Evolutionary conservation across 2,329 filamentous ascomycete species (phyloP).

Genomic region (Fusarium heterosporum): DNA sequence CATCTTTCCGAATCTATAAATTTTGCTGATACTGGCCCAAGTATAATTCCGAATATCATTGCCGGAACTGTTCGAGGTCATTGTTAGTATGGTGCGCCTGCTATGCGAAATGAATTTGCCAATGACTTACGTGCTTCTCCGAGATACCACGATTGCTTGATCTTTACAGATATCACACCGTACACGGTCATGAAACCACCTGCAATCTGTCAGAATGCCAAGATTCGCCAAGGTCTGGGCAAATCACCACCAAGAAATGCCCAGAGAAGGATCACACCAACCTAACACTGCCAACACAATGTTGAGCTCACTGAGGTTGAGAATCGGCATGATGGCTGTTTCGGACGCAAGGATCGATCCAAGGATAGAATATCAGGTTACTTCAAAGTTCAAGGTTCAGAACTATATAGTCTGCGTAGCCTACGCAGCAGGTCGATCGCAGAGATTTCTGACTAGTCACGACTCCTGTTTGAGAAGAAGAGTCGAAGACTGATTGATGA

Average conservation of each 20-base stretch:
- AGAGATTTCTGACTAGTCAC: background rate
- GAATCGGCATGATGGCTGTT: conserved; percentile 36
- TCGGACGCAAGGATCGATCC: background rate
- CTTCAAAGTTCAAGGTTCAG: background rate
- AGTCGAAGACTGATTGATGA: no score
- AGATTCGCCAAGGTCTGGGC: conserved; percentile 11
- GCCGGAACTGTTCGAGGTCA: conserved; percentile 61
- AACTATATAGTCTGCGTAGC: conserved; percentile 22
- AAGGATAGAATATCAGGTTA: background rate
- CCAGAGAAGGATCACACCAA: conserved; percentile 41
- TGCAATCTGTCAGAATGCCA: conserved; percentile 38
- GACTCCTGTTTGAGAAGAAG: no score
- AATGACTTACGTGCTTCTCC: conserved; percentile 63
- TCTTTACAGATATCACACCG: conserved; percentile 63
- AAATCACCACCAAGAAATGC: conserved; percentile 4
- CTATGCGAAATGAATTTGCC: accelerated
- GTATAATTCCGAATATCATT: conserved; percentile 63
- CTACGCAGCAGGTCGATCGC: background rate
- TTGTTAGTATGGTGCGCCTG: background rate
- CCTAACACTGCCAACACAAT: conserved; percentile 61
- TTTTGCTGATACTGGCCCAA: conserved; percentile 66
- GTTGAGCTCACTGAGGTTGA: conserved; percentile 65
- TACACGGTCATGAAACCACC: conserved; percentile 62
- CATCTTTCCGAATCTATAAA: conserved; percentile 59
- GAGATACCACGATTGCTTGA: conserved; percentile 65